Conservation (phyloP, 306 rosid species). For the Cicer judaicum region DNA sequence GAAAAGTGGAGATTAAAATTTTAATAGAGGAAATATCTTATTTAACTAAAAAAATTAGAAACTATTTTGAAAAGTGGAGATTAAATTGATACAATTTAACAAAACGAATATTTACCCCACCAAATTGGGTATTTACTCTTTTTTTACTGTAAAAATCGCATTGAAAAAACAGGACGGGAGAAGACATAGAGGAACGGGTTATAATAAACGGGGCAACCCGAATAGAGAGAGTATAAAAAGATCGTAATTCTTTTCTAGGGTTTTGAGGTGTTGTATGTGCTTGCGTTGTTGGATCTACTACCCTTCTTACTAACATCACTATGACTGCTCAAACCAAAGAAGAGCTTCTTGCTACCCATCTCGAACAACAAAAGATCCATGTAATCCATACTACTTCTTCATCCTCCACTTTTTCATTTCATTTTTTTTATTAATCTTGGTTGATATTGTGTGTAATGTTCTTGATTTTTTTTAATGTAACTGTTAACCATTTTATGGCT, state of each 20-base stretch:
- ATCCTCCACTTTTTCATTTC: neutral
- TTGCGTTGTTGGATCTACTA: neutral
- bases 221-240: neutral
- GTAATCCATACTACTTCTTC: constrained; percentile 28
- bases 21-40: too few relatives aligned
- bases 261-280: constrained; percentile 31
- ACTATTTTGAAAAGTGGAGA: too few relatives aligned
- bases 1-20: too few relatives aligned
- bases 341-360: constrained; percentile 55
- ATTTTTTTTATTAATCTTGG: too few relatives aligned
- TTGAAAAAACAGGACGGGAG: constrained; percentile 12
- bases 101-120: too few relatives aligned
- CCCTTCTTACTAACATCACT: neutral
- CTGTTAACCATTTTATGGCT: neutral
- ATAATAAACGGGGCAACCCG: constrained; percentile 42
- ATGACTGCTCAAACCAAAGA: constrained; percentile 57
- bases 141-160: neutral
- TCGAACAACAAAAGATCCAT: constrained; percentile 56
- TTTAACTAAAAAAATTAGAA: too few relatives aligned
- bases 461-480: neutral
- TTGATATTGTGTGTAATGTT: neutral
- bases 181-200: constrained; percentile 1
- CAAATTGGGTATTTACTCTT: too few relatives aligned
- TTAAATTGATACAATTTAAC: too few relatives aligned
- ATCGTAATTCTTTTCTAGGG: constrained; percentile 40